A percentile compares a stretch with the other conserved stretches of the same genome.
Evolutionary conservation across 2,329 filamentous ascomycete genomes (phyloP).

Genomic region (Phialophora macrospora): DNA sequence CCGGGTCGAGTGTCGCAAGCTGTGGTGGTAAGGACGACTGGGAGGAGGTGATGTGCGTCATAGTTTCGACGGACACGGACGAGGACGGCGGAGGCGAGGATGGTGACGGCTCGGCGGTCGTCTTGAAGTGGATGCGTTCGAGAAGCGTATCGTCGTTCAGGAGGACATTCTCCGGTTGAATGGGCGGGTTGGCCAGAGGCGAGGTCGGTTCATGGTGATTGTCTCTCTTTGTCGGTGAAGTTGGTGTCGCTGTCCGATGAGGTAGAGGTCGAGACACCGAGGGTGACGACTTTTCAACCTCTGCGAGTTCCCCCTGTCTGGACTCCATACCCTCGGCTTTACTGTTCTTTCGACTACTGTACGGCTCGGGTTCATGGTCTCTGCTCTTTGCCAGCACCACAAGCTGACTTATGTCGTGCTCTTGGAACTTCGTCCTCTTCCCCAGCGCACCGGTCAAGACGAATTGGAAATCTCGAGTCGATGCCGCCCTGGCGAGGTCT

Average conservation of each 20-base stretch:
- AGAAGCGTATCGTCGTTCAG: constrained; percentile 93
- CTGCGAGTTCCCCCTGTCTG: constrained; percentile 30
- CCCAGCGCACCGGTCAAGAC: constrained; percentile 84
- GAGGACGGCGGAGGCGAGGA: constrained; percentile 27
- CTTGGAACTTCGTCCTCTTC: constrained; percentile 59
- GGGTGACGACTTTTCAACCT: constrained; percentile 8
- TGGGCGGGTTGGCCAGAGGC: constrained; percentile 31
- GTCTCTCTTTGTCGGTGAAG: constrained; percentile 1
- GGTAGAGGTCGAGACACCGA: neutral
- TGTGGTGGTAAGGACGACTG: constrained; percentile 62
- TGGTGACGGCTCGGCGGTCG: constrained; percentile 41
- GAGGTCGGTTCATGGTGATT: constrained; percentile 1
- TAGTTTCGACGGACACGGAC: constrained; percentile 13
- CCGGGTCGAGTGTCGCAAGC: constrained; percentile 71
- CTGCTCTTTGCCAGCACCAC: constrained; percentile 85
- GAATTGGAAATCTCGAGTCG: constrained; percentile 74
- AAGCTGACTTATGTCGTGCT: constrained; percentile 71
- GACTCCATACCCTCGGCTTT: constrained; percentile 23
- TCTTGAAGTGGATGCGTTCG: constrained; percentile 79
- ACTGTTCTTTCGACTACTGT: constrained; percentile 27
- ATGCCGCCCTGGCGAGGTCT: constrained; percentile 70
- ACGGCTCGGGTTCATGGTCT: constrained; percentile 42
- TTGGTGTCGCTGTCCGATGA: neutral
- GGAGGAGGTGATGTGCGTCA: constrained; percentile 46
- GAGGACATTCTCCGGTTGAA: constrained; percentile 70